These are phyloP conservation scores for Ampelomyces quisqualis DNA, from an alignment of 2,329 filamentous ascomycete genomes.

Conservation along the genomic window DNA sequence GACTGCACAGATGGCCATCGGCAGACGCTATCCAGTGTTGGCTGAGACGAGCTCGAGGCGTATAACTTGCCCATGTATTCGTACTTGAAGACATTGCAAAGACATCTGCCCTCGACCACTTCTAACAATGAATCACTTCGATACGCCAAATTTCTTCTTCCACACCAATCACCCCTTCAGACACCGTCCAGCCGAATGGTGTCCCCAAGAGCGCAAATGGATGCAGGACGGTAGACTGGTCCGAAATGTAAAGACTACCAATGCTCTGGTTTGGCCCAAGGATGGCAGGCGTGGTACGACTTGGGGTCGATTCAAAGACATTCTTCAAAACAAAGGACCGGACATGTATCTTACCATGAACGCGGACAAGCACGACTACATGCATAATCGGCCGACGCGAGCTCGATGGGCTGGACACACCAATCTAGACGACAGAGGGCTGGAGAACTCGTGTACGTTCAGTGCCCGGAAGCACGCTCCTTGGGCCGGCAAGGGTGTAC, in stretches of 20 bases:
- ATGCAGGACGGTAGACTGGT: constrained; percentile 24
- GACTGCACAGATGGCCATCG: constrained; percentile 3
- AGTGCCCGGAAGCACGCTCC: constrained; percentile 15
- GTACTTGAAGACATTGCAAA: neutral
- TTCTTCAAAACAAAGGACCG: constrained; percentile 45
- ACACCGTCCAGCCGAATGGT: constrained; percentile 25
- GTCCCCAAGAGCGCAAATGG: constrained; percentile 23
- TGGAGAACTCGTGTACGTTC: constrained; percentile 4
- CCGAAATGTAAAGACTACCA: constrained; percentile 32
- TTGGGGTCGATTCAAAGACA: constrained; percentile 48
- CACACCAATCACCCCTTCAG: constrained; percentile 10
- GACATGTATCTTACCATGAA: constrained; percentile 49
- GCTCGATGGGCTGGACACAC: constrained; percentile 43
- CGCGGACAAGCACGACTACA: constrained; percentile 42
- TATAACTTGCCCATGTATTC: neutral
- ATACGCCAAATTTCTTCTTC: constrained; percentile 4
- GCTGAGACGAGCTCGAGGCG: neutral
- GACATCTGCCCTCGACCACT: neutral
- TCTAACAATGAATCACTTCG: neutral
- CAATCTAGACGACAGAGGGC: constrained; percentile 21
- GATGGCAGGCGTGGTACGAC: constrained; percentile 45
- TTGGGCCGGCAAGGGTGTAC: constrained; percentile 15
- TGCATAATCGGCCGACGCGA: constrained; percentile 41
- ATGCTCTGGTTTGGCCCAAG: constrained; percentile 49
- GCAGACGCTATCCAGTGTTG: neutral